Evolutionary conservation across 805 yeast genomes (phyloP), one percentile per base, ranked within the genome.

Genomic region (Schwanniomyces polymorphus): DNA sequence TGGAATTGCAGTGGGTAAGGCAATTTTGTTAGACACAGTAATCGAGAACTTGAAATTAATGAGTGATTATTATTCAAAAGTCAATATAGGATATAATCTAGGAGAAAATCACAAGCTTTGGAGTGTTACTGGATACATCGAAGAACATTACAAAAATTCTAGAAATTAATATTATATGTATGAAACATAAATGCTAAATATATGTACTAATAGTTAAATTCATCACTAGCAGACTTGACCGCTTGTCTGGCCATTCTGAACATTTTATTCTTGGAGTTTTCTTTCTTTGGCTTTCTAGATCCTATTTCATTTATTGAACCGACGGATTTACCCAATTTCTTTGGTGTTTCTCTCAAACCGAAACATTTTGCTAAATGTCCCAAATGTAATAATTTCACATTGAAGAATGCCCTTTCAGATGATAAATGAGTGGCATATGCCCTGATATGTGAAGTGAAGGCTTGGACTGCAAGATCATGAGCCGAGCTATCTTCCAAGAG

Each of bases 341-440:
- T 90, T 26, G 99, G 99, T 7, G 96, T 86, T 58, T 94, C 99
- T 67, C 99, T 82, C 44, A 94, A 73, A 2, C 92, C 99, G 66
- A 95, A 95, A 53, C 94, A 80, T 64, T 94, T 94, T 17, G 98
- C 97, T 58, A 95, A 72, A 72, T 94, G 99, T 26, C 99, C 99
- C 54, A 95, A 72, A 75, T 94, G 99, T 49, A 95, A 71, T 28
- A 77, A 68, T 56, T 87, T 87, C 27, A 94, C 85, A 60, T 89
- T 91, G 75, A 94, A 94, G 52, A 78, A 82, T 42, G 76, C 80
- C 61, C 91, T 81, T 65, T 94, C 99, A 1, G 82, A 58, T 0
- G 91, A 74, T 47, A 91, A 79, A 72, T 94, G 99, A 0, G 99
- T 94, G 5, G 99, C 89, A 63, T 94, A 94, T 0, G 99, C 99